Evolutionary conservation across 805 yeast species (phyloP).

Genomic region (Saccharomycopsis capsularis): DNA sequence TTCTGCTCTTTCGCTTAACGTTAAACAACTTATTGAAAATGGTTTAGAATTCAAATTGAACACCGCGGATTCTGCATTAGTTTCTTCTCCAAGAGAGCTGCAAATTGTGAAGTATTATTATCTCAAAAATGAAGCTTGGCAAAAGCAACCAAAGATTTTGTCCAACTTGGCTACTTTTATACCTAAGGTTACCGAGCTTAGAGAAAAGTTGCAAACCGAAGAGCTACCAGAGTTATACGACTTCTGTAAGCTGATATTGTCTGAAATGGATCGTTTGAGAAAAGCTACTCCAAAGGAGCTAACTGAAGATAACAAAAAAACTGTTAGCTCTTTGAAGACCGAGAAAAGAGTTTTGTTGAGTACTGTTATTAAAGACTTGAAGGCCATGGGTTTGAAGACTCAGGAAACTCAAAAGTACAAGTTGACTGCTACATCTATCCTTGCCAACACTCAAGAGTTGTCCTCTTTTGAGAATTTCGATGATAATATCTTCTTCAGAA

Average conservation of each 20-base stretch:
- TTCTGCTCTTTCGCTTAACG: constrained; percentile 44
- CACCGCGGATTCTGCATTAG: constrained; percentile 9
- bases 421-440: constrained; percentile 46
- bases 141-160: constrained; percentile 8
- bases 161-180: constrained; percentile 42
- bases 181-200: constrained; percentile 24
- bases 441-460: constrained; percentile 49
- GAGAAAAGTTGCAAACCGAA: constrained; percentile 10
- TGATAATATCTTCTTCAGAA: constrained; percentile 51
- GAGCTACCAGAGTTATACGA: constrained; percentile 13
- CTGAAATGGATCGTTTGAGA: constrained; percentile 52
- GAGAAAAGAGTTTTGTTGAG: constrained; percentile 76
- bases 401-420: constrained; percentile 45
- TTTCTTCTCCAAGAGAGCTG: constrained; percentile 13
- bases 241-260: constrained; percentile 24
- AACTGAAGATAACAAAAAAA: constrained; percentile 70
- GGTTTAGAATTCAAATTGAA: constrained; percentile 38
- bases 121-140: constrained; percentile 5
- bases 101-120: constrained; percentile 13
- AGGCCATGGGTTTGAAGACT: constrained; percentile 70
- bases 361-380: constrained; percentile 66
- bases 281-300: constrained; percentile 69
- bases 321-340: constrained; percentile 62
- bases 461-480: constrained; percentile 35
- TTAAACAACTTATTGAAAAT: constrained; percentile 48